A percentile compares a stretch with the other conserved stretches of the same genome.
These are phyloP conservation scores for Podospora conica DNA, from an alignment of 495 filamentous ascomycete species.

Conservation along the genomic window DNA sequence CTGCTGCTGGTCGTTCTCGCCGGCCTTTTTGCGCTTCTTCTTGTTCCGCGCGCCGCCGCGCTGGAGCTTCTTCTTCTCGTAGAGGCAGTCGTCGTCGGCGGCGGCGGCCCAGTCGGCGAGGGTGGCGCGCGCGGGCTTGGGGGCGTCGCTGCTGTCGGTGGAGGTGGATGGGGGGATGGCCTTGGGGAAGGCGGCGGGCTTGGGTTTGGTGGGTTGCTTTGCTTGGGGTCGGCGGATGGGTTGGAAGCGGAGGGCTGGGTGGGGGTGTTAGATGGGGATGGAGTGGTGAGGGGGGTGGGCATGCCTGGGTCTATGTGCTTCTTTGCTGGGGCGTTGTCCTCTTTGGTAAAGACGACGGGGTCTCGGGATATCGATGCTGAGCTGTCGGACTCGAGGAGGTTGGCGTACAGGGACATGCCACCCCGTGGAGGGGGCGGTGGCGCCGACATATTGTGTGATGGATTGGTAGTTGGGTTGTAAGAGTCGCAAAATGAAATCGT, in stretches of 20 bases:
- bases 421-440: conserved; percentile 21
- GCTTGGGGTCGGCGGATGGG: conserved; percentile 65
- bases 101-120: conserved; percentile 79
- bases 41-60: conserved; percentile 71
- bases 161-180: conserved; percentile 20
- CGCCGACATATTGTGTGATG: conserved; percentile 9
- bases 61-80: conserved; percentile 53
- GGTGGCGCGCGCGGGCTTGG: conserved; percentile 47
- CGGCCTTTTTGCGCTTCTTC: conserved; percentile 82
- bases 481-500: background rate
- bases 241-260: conserved; percentile 72
- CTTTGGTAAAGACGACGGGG: conserved; percentile 68
- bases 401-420: conserved; percentile 52
- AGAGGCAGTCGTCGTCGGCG: conserved; percentile 56
- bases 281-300: conserved; percentile 5
- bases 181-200: conserved; percentile 48
- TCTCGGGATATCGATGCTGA: conserved; percentile 66
- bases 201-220: conserved; percentile 63
- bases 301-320: conserved; percentile 73
- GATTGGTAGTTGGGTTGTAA: background rate
- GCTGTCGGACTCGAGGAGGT: conserved; percentile 47
- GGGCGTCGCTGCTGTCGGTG: conserved; percentile 11
- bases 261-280: conserved; percentile 10
- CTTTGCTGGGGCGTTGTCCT: conserved; percentile 56
- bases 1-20: conserved; percentile 40